Base-by-base conservation (phyloP, 2,329 filamentous ascomycete species). In the Colletotrichum musae region DNA sequence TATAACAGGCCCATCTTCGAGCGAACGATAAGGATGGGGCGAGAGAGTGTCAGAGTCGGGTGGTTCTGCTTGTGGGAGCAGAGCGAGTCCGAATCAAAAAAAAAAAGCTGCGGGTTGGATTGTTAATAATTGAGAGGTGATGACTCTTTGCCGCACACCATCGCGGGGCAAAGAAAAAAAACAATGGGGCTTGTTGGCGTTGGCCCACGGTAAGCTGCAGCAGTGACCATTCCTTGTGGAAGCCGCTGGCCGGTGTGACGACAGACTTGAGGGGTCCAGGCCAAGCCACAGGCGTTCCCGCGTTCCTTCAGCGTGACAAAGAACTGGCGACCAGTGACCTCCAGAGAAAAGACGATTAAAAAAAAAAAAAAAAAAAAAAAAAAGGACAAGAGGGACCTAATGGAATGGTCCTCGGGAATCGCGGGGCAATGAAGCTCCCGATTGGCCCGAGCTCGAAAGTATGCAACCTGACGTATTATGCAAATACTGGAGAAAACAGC, bases 81-180 rank as follows among this genome's bases (percentile, higher is more conserved):
- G 9, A 7, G 54, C 18, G 51, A 18, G 41, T 48, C 21, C 39
- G 28, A 47, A 32, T 53, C 53, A 28, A 16, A 45, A 39, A 24
- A 39, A 24, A 64, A 45, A 51, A 66, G 13, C 18, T 50, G 67
- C 67, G 60, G 65, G 41, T 50, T 52, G 51, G 45, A 45, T 47
- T 57, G 57, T 32, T n/a, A 60, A 51, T n/a, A 60, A 51, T 54
- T 16, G 24, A 41, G 56, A 47, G 56, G 24, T 58, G 65, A 69
- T 71, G 69, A 71, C 70, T 71, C 61, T 62, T 70, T 60, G 70
- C 70, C 70, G 70, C 48, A 43, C 21, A n/a, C 18, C 58, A 65
- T 70, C 66, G 68, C 53, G 64, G 68, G 68, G 68, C 68, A 70
- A 64, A 13, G 26, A 39, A 56, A 51, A 61, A 52, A 59, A 51